These are phyloP conservation scores for Incumbomyces delicatus DNA, from an alignment of 2,329 filamentous ascomycete genomes.

Conservation along the genomic window DNA sequence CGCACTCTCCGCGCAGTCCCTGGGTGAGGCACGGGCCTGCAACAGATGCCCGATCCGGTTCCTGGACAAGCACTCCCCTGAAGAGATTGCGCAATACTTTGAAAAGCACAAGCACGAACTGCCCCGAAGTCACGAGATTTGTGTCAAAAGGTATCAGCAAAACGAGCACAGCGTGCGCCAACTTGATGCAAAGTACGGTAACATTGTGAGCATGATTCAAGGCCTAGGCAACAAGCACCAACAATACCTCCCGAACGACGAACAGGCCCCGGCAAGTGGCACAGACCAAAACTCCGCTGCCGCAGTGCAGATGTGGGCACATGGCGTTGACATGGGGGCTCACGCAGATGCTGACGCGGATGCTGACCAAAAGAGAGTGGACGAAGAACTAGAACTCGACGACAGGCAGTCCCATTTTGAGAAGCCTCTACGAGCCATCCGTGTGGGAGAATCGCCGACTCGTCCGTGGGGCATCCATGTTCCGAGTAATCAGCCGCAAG, in stretches of 20 bases:
- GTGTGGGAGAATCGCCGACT: conserved; percentile 89
- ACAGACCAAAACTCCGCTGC: conserved; percentile 46
- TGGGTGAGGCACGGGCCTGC: conserved; percentile 37
- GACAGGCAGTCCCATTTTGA: conserved; percentile 69
- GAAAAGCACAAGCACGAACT: conserved; percentile 93
- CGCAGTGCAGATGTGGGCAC: conserved; percentile 78
- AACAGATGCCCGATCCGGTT: conserved; percentile 85
- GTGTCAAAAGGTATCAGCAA: conserved; percentile 78
- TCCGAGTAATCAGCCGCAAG: conserved; percentile 45
- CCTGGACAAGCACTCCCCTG: conserved; percentile 81
- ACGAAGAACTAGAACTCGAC: conserved; percentile 38
- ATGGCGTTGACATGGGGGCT: conserved; percentile 54
- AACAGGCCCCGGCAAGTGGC: conserved; percentile 28
- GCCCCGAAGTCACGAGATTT: conserved; percentile 86
- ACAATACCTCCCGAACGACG: conserved; percentile 62
- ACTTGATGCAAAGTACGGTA: conserved; percentile 89
- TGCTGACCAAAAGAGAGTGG: conserved; percentile 40
- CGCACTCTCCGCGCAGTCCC: conserved; percentile 40
- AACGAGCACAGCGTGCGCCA: conserved; percentile 77
- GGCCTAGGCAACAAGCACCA: conserved; percentile 80
- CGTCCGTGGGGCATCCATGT: conserved; percentile 87
- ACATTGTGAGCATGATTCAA: conserved; percentile 87
- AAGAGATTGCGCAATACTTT: conserved; percentile 88
- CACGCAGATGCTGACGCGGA: conserved; percentile 29
- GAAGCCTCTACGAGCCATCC: conserved; percentile 72